phyloP scores from a whole-genome alignment of 2,329 filamentous ascomycete genomes.

The Coniochaeta ligniaria region DNA sequence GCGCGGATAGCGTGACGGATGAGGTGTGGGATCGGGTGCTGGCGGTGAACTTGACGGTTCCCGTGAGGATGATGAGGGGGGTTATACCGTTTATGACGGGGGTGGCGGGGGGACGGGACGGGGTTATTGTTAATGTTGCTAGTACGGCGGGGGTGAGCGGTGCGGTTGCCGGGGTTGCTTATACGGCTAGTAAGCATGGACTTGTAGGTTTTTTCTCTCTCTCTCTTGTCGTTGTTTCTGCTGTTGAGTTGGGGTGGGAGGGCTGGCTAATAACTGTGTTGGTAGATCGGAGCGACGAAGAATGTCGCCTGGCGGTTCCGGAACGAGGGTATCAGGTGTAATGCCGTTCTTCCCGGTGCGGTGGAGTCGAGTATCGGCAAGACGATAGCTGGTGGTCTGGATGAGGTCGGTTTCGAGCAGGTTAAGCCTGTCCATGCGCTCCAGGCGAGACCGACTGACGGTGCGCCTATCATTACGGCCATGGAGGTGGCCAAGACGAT shows the following conservation, averaged over 20 bases:
- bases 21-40: slow-evolving; percentile 31
- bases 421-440: slow-evolving; percentile 22
- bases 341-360: slow-evolving; percentile 31
- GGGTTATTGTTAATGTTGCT: slow-evolving; percentile 33
- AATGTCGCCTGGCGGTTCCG: slow-evolving; percentile 38
- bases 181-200: slow-evolving; percentile 36
- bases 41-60: slow-evolving; percentile 32
- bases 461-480: slow-evolving; percentile 16
- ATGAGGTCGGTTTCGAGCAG: slow-evolving; percentile 16
- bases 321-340: slow-evolving; percentile 35
- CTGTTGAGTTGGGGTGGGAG: slow-evolving; percentile 1
- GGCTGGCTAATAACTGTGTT: not conserved
- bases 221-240: not conserved
- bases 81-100: slow-evolving; percentile 31
- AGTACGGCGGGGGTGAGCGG: slow-evolving; percentile 27
- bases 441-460: slow-evolving; percentile 15
- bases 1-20: slow-evolving; percentile 29
- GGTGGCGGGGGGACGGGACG: slow-evolving; percentile 8
- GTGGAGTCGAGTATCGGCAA: slow-evolving; percentile 21
- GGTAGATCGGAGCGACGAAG: slow-evolving; percentile 34
- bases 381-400: slow-evolving; percentile 11
- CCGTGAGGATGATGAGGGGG: slow-evolving; percentile 34
- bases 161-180: slow-evolving; percentile 32
- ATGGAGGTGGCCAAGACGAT: slow-evolving; percentile 27
- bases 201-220: slow-evolving; percentile 21